Percentiles rank a stretch among this genome's conserved stretches.
These are phyloP conservation scores for Spathaspora sp. DNA, from an alignment of 1,139 yeast genomes.

Conservation along the genomic window DNA sequence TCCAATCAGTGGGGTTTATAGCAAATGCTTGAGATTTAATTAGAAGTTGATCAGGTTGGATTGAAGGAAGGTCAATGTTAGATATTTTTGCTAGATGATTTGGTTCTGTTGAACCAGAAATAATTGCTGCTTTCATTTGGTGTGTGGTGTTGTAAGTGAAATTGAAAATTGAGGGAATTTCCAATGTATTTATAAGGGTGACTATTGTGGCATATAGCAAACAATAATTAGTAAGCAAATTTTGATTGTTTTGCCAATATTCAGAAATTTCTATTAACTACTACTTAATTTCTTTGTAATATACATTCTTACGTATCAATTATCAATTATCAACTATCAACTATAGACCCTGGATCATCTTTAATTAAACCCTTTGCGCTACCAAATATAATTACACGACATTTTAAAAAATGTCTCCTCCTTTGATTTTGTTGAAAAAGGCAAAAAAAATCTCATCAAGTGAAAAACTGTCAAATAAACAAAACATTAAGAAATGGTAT, in stretches of 20 bases:
- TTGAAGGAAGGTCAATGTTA: constrained; percentile 35
- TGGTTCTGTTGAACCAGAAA: constrained; percentile 21
- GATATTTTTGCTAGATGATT: constrained; percentile 21
- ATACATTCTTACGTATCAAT: no score
- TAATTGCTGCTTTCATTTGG: constrained; percentile 28
- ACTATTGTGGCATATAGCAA: no score
- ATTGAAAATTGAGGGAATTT: neutral
- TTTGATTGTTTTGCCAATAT: no score
- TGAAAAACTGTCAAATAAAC: neutral
- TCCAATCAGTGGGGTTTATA: constrained; percentile 77
- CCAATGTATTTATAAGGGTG: no score
- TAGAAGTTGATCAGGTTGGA: constrained; percentile 44
- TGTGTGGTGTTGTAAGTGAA: constrained; percentile 2
- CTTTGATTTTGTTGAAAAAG: neutral
- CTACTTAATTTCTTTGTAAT: no score
- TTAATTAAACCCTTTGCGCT: no score
- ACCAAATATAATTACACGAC: neutral
- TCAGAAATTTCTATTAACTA: no score
- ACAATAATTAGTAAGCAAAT: no score
- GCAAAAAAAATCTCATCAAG: constrained; percentile 2
- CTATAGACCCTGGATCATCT: no score
- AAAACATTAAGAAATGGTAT: constrained; percentile 1
- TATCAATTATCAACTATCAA: no score
- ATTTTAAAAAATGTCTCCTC: neutral
- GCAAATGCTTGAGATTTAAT: constrained; percentile 61